Evolutionary conservation across 768 basidiomycete species (phyloP).

Genomic region (Naganishia friedmannii): DNA sequence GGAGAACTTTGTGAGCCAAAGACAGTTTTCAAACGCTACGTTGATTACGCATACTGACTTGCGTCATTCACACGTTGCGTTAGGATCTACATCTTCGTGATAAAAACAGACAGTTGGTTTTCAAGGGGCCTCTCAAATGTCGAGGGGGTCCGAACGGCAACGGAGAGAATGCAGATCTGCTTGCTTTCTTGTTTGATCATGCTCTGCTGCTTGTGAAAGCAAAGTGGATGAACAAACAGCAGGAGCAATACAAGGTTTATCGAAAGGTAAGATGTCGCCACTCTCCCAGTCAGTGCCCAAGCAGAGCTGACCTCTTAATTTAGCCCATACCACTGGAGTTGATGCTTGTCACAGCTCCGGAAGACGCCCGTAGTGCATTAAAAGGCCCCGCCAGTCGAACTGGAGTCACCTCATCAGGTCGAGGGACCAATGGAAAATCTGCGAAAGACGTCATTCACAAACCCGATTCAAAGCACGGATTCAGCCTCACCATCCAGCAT

Average conservation of each 20-base stretch:
- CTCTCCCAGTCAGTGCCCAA: neutral
- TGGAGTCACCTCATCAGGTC: constrained; percentile 34
- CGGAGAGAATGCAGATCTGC: constrained; percentile 76
- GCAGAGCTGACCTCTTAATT: neutral
- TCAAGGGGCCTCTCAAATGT: constrained; percentile 84
- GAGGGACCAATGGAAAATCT: constrained; percentile 35
- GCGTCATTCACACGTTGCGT: neutral
- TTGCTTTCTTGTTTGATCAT: constrained; percentile 95
- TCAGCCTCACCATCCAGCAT: constrained; percentile 87
- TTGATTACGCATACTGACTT: neutral
- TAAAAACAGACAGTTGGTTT: constrained; percentile 83
- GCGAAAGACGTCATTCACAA: constrained; percentile 46
- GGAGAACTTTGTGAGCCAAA: constrained; percentile 74
- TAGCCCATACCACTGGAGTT: constrained; percentile 96
- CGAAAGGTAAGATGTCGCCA: constrained; percentile 67
- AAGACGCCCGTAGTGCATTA: constrained; percentile 60
- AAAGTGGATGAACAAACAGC: constrained; percentile 66
- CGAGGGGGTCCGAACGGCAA: constrained; percentile 65
- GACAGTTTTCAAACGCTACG: neutral
- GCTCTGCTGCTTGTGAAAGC: constrained; percentile 88
- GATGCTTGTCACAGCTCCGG: constrained; percentile 72
- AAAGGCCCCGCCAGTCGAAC: constrained; percentile 44
- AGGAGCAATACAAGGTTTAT: constrained; percentile 89
- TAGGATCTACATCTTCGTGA: constrained; percentile 83
- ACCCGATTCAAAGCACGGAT: constrained; percentile 69